Conservation (phyloP, 768 basidiomycete genomes). For the Phanerodontia chrysosporium region DNA sequence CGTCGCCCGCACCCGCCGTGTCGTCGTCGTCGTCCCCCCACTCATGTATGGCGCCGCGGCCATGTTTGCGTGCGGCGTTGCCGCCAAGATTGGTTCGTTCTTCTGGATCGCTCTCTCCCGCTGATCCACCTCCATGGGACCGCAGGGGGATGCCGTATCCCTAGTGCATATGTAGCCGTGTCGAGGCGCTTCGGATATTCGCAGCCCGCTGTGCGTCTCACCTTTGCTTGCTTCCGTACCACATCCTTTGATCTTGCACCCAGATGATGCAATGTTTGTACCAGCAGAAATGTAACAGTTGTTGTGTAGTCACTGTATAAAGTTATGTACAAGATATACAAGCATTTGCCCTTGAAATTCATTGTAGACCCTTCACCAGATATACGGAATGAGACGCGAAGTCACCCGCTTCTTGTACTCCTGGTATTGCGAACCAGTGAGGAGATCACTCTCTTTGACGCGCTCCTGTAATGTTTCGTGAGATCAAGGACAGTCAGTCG, state of each 20-base stretch:
- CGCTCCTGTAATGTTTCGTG: conserved; percentile 2
- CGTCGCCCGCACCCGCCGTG: not conserved
- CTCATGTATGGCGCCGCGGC: conserved; percentile 3
- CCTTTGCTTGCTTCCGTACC: not conserved
- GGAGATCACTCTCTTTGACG: conserved; percentile 2
- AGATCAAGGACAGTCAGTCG: not conserved
- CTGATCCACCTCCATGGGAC: not conserved
- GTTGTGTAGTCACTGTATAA: not conserved
- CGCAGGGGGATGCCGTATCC: not conserved
- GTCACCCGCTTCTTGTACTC: conserved; percentile 8
- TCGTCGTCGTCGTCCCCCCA: not conserved
- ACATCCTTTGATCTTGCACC: not conserved
- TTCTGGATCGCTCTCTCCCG: not conserved
- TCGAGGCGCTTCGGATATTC: not conserved
- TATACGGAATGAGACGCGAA: conserved; percentile 10
- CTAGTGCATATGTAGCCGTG: not conserved
- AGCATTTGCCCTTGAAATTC: not conserved
- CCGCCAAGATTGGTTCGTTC: not conserved
- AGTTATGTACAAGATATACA: not conserved
- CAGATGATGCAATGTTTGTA: too few species aligned
- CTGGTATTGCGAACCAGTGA: conserved; percentile 5
- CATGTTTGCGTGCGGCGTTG: conserved; percentile 3
- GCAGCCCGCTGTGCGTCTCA: conserved; percentile 1
- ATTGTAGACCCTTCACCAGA: conserved; percentile 6
- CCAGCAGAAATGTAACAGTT: too few species aligned